Evolutionary conservation across 2,329 filamentous ascomycete species (phyloP).

Genomic region (Sporothrix protearum): DNA sequence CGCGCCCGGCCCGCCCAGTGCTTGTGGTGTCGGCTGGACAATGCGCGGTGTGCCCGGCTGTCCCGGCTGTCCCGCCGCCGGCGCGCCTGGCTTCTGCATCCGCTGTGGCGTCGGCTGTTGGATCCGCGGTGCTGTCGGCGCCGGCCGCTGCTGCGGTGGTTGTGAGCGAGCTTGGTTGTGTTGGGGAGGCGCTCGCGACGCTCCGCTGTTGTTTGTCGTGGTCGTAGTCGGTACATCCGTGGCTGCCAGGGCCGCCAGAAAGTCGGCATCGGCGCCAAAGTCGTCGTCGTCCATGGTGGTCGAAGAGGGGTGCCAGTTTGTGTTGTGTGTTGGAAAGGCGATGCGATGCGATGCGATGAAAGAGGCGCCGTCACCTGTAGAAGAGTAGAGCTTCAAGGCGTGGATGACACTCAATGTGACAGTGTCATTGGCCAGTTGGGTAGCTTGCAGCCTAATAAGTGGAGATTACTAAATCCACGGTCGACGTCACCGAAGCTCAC

Average conservation of each 20-base stretch:
- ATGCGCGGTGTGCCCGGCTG: constrained; percentile 47
- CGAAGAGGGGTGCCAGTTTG: not conserved
- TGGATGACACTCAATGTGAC: not conserved
- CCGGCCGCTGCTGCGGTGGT: constrained; percentile 39
- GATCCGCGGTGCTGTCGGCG: constrained; percentile 43
- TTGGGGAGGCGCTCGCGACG: not conserved
- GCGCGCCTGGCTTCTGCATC: constrained; percentile 41
- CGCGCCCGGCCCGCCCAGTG: constrained; percentile 48
- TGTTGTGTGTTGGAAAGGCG: no score
- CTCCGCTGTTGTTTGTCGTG: not conserved
- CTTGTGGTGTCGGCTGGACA: constrained; percentile 85
- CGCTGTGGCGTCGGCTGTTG: constrained; percentile 54
- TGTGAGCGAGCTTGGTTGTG: not conserved
- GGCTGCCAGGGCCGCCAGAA: constrained; percentile 54
- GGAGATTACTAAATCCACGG: not conserved
- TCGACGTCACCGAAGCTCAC: not conserved
- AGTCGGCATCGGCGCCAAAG: constrained; percentile 55
- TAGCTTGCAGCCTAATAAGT: not conserved
- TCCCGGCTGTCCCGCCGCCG: constrained; percentile 29
- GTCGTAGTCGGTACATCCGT: constrained; percentile 36
- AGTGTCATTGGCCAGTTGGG: not conserved
- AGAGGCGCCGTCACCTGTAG: not conserved
- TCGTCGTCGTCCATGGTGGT: constrained; percentile 46
- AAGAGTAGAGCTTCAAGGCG: no score
- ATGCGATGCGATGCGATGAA: no score